Conservation (phyloP, 129 eudicot species). For the Tagetes patula region DNA sequence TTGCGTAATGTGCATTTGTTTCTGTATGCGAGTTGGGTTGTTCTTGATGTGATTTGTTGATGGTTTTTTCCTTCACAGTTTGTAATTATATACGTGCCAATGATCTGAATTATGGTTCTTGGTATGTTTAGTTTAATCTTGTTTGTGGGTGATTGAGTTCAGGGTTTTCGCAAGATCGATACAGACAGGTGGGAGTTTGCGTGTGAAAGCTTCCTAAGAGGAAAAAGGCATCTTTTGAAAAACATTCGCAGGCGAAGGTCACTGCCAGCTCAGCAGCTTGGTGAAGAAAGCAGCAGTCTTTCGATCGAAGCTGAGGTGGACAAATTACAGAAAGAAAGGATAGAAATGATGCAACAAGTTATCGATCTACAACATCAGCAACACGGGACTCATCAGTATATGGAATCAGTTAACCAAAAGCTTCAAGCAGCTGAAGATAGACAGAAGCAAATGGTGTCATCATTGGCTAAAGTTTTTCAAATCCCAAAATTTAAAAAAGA, state of each 20-base stretch:
- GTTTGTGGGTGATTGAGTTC: constrained; percentile 32
- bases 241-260: constrained; percentile 74
- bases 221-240: constrained; percentile 67
- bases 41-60: constrained; percentile 18
- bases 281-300: constrained; percentile 38
- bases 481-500: constrained; percentile 53
- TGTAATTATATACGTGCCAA: not conserved
- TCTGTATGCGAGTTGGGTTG: constrained; percentile 11
- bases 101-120: not conserved
- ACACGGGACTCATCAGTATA: constrained; percentile 49
- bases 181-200: constrained; percentile 90
- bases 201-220: constrained; percentile 58
- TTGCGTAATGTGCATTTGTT: not conserved
- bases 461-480: constrained; percentile 67
- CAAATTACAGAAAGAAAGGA: constrained; percentile 56
- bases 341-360: constrained; percentile 67
- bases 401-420: constrained; percentile 59
- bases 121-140: constrained; percentile 7
- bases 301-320: constrained; percentile 57
- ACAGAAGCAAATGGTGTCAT: constrained; percentile 81
- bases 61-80: not conserved
- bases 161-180: constrained; percentile 91
- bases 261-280: constrained; percentile 46
- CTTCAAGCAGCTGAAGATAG: constrained; percentile 73
- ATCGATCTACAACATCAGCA: constrained; percentile 68